Evolutionary conservation across 148 eudicot genomes (phyloP).

Genomic region (Chenopodium berlandieri): DNA sequence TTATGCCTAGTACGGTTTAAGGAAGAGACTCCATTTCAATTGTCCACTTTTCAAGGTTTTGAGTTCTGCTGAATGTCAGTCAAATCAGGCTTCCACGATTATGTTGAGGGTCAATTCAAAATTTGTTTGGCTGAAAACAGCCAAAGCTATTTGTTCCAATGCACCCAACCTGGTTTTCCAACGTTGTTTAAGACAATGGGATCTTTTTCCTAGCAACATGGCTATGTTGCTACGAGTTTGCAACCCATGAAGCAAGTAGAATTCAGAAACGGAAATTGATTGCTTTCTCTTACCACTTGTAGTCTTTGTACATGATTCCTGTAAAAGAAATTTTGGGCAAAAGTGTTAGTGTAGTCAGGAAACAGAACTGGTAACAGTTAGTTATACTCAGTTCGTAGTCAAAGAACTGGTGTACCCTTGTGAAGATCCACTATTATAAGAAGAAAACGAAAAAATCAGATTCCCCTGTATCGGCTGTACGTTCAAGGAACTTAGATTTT

Average conservation of each 20-base stretch:
- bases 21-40: constrained; percentile 4
- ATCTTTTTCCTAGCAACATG: constrained; percentile 1
- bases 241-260: not conserved
- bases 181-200: constrained; percentile 3
- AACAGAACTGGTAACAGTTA: not conserved
- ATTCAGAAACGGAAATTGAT: not conserved
- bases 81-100: constrained; percentile 3
- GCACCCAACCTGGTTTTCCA: constrained; percentile 4
- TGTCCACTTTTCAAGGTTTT: not conserved
- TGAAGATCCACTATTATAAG: not conserved
- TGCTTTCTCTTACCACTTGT: constrained; percentile 10
- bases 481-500: not conserved
- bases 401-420: not conserved
- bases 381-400: constrained; percentile 17
- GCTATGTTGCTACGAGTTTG: constrained; percentile 4
- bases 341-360: constrained; percentile 19
- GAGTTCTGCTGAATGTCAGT: not conserved
- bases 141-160: not conserved
- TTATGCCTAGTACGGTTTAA: constrained; percentile 48
- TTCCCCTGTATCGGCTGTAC: not conserved
- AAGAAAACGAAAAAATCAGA: not conserved
- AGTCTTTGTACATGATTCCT: constrained; percentile 25
- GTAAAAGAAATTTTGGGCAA: constrained; percentile 18
- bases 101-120: not conserved
- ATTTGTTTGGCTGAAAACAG: not conserved